These are phyloP conservation scores for Mycena pura DNA, from an alignment of 768 basidiomycete genomes.

Conservation along the genomic window DNA sequence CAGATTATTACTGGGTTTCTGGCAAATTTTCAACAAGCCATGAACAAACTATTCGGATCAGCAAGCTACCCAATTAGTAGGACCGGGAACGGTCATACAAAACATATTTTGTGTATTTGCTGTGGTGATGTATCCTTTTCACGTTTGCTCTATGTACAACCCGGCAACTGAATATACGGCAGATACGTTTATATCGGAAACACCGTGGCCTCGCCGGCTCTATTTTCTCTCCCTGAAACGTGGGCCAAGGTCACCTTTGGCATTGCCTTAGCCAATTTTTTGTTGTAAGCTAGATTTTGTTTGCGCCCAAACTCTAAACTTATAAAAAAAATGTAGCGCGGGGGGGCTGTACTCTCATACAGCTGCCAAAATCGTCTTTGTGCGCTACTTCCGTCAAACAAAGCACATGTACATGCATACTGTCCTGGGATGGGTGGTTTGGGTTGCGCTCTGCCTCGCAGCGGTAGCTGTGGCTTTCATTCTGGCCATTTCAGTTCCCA, in stretches of 20 bases:
- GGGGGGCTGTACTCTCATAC: slow-evolving; percentile 57
- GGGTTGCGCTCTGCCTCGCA: slow-evolving; percentile 51
- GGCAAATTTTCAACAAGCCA: too few relatives aligned
- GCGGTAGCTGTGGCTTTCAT: slow-evolving; percentile 51
- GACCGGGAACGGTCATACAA: too few relatives aligned
- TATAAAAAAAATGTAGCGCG: slow-evolving; percentile 37
- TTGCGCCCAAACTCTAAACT: background rate
- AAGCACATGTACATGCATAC: slow-evolving; percentile 60
- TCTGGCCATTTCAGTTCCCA: slow-evolving; percentile 57
- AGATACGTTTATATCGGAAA: slow-evolving; percentile 57
- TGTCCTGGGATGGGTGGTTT: slow-evolving; percentile 53
- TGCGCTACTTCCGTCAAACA: slow-evolving; percentile 56
- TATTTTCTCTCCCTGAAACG: slow-evolving; percentile 52
- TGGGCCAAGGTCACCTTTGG: slow-evolving; percentile 60
- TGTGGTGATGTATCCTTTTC: slow-evolving; percentile 38
- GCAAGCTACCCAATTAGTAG: too few relatives aligned
- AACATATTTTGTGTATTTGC: too few relatives aligned
- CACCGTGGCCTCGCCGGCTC: slow-evolving; percentile 51
- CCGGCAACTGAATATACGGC: slow-evolving; percentile 6
- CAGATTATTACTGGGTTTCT: too few relatives aligned
- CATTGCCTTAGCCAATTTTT: slow-evolving; percentile 57
- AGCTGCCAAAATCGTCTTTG: slow-evolving; percentile 59
- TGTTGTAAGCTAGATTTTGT: slow-evolving; percentile 43
- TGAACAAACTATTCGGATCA: too few relatives aligned
- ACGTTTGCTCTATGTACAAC: background rate